Evolutionary conservation across 2,329 filamentous ascomycete species (phyloP), one percentile per base, ranked within the genome.

Genomic region (Torrubiella hemipterigena): DNA sequence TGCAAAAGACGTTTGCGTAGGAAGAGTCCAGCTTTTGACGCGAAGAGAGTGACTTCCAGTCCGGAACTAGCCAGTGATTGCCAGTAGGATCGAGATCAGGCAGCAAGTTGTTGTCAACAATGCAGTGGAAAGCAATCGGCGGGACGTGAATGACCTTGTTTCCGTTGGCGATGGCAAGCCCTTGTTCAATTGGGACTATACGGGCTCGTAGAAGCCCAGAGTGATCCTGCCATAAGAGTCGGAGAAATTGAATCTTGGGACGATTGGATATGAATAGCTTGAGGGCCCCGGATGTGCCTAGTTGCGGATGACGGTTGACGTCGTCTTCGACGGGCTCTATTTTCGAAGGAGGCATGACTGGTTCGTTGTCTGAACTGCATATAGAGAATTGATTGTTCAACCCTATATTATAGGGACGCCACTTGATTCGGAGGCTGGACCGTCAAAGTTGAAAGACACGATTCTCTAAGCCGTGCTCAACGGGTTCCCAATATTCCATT

Each of bases 141-240:
- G 8, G 8, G n/a, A 22, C n/a, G 8, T 22, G 7, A 7, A 22
- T 8, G 20, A 22, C 20, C 17, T 17, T 27, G 4, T 18, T 32
- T 5, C 31, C 31, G 15, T 22, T 24, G 6, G 22, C 31, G 16
- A 32, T 27, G 7, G 3, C 7, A n/a, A n/a, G 10, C 6, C 23
- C 31, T 9, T 32, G 31, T 6, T 27, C 10, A 5, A 27, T 6
- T 12, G 31, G 31, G n/a, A 19, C 17, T 6, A 32, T 16, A 15
- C 31, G 31, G 18, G 23, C 23, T 16, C 31, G 13, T 17, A 27
- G 15, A 16, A 32, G 7, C 13, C 31, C 31, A 11, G 31, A 32
- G 10, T 14, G 17, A 19, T 32, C 31, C 15, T 32, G 31, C 31
- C 31, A 32, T 27, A n/a, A n/a, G n/a, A n/a, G n/a, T n/a, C n/a